These are phyloP conservation scores for Candida michaelii DNA, from an alignment of 805 yeast genomes.

Conservation along the genomic window DNA sequence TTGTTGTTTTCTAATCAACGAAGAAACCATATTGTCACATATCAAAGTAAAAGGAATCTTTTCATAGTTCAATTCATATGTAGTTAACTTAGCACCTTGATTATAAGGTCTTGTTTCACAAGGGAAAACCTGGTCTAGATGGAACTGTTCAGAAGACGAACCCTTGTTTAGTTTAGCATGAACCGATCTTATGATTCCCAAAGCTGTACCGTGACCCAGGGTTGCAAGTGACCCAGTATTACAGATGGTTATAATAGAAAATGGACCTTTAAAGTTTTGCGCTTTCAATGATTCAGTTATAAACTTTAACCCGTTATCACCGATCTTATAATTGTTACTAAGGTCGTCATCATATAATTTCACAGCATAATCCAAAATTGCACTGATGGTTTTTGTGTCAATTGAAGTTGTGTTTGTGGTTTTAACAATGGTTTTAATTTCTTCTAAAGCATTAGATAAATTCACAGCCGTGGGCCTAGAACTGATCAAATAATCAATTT, in stretches of 20 bases:
- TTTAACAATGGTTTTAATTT: conserved; percentile 39
- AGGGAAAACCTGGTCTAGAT: conserved; percentile 73
- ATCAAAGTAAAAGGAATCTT: conserved; percentile 83
- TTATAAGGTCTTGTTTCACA: conserved; percentile 95
- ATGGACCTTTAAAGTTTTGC: conserved; percentile 58
- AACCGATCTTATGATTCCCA: conserved; percentile 84
- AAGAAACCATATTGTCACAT: conserved; percentile 90
- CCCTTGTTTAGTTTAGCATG: conserved; percentile 41
- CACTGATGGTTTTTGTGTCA: conserved; percentile 23
- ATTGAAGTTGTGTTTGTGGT: conserved; percentile 21
- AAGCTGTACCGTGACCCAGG: conserved; percentile 96
- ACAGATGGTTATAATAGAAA: conserved; percentile 87
- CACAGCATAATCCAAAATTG: conserved; percentile 47
- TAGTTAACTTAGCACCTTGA: conserved; percentile 92
- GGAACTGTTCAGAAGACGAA: conserved; percentile 34
- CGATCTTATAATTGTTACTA: conserved; percentile 73
- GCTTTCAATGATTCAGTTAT: conserved; percentile 45
- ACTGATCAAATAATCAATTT: conserved; percentile 64
- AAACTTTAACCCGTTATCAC: conserved; percentile 77
- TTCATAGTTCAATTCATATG: conserved; percentile 85
- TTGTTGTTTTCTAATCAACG: conserved; percentile 41
- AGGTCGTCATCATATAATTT: conserved; percentile 73
- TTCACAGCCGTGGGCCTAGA: conserved; percentile 97
- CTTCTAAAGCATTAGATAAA: conserved; percentile 69
- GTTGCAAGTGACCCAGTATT: conserved; percentile 97